phyloP scores from a whole-genome alignment of 495 filamentous ascomycete species.

The Neurospora sp. region DNA sequence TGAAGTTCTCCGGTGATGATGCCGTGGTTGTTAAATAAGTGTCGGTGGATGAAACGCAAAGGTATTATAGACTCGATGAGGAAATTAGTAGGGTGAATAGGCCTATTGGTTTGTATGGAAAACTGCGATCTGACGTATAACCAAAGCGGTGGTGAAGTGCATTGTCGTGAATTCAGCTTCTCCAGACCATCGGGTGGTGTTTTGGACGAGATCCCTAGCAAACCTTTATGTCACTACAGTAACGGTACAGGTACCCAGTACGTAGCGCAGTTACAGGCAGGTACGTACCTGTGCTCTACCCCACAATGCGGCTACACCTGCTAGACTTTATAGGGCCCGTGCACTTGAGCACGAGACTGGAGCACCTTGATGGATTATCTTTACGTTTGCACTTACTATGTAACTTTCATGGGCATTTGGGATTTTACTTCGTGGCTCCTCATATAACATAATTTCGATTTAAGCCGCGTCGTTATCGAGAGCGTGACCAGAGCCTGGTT shows the following conservation, averaged over 20 bases:
- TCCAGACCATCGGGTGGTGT: neutral
- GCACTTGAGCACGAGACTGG: neutral
- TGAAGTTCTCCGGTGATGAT: neutral
- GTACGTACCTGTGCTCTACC: constrained; percentile 6
- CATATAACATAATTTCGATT: too few species aligned
- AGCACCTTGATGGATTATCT: neutral
- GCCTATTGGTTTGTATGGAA: neutral
- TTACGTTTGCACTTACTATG: too few species aligned
- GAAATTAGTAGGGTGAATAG: neutral
- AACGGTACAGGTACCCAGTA: constrained; percentile 1
- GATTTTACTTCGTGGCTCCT: too few species aligned
- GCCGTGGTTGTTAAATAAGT: neutral
- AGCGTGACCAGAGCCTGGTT: neutral
- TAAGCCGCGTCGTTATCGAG: too few species aligned
- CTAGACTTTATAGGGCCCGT: constrained; percentile 6
- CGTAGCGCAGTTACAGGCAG: neutral
- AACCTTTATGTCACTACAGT: neutral
- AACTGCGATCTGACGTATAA: neutral
- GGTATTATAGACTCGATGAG: neutral
- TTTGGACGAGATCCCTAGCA: neutral
- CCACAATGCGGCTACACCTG: constrained; percentile 11
- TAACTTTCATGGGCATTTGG: too few species aligned
- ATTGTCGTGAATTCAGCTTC: neutral
- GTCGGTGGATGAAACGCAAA: neutral
- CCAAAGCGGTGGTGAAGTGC: neutral